Conservation (phyloP, 768 basidiomycete genomes). For the Mycena indigotica region DNA sequence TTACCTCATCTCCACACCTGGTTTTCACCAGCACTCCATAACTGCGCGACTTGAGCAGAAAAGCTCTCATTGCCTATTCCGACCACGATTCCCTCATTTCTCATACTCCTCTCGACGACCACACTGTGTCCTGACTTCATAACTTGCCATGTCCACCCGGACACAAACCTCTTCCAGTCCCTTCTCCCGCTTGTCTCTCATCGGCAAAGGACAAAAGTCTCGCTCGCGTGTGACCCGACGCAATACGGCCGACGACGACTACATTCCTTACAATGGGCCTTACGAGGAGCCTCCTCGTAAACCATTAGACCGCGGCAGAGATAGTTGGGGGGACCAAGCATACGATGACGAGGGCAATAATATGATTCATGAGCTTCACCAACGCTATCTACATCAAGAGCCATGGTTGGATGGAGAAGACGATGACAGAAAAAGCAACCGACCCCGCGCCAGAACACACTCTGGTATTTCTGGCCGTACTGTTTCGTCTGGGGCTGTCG, state of each 20-base stretch:
- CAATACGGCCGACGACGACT: slow-evolving; percentile 53
- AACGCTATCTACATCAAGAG: slow-evolving; percentile 30
- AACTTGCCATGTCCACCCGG: slow-evolving; percentile 17
- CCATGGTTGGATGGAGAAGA: slow-evolving; percentile 18
- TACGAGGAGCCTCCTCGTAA: slow-evolving; percentile 45
- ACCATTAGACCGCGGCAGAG: slow-evolving; percentile 32
- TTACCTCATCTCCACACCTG: not conserved
- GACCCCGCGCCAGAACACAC: slow-evolving; percentile 37
- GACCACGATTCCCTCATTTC: not conserved
- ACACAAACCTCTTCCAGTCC: slow-evolving; percentile 21
- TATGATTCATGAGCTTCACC: slow-evolving; percentile 31
- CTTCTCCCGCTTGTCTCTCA: slow-evolving; percentile 13
- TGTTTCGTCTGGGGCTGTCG: slow-evolving; percentile 40
- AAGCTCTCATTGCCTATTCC: too few species aligned
- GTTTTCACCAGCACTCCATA: not conserved
- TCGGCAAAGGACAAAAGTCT: slow-evolving; percentile 17
- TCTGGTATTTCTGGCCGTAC: slow-evolving; percentile 48
- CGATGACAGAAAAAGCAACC: slow-evolving; percentile 28
- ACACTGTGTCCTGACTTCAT: slow-evolving; percentile 14
- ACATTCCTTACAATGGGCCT: slow-evolving; percentile 67
- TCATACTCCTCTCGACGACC: slow-evolving; percentile 4
- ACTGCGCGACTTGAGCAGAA: not conserved
- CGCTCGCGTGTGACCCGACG: slow-evolving; percentile 3
- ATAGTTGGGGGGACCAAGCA: slow-evolving; percentile 47
- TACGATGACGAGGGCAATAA: slow-evolving; percentile 32